Evolutionary conservation across 257 asterid species (phyloP).

Genomic region (Rhazya stricta): DNA sequence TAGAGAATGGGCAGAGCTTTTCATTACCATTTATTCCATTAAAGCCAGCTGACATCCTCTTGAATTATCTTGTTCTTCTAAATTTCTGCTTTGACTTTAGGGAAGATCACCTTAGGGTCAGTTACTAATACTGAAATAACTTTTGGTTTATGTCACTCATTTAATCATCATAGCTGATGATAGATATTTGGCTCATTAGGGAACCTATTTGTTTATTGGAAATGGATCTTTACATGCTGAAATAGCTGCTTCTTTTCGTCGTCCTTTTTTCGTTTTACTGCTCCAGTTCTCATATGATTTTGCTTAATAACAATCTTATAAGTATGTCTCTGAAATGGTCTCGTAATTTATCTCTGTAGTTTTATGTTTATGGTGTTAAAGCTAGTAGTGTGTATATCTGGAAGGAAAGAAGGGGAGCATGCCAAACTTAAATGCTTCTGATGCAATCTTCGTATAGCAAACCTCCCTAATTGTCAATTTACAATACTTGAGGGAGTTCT

Average conservation of each 20-base stretch:
- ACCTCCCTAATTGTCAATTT: conserved; percentile 32
- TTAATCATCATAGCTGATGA: not conserved
- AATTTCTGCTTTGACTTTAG: not conserved
- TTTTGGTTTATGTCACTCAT: not conserved
- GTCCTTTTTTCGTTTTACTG: not conserved
- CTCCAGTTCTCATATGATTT: not conserved
- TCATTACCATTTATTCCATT: not conserved
- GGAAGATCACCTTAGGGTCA: not conserved
- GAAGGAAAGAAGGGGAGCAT: conserved; percentile 84
- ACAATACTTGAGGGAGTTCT: conserved; percentile 39
- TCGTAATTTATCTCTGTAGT: not conserved
- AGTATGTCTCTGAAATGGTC: not conserved
- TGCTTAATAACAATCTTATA: not conserved
- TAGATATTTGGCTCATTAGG: not conserved
- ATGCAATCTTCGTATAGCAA: conserved; percentile 72
- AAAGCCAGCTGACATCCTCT: not conserved
- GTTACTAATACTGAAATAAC: not conserved
- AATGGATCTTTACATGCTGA: not conserved
- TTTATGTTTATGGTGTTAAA: not conserved
- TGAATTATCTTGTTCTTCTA: not conserved
- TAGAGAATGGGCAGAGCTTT: not conserved
- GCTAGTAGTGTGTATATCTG: conserved; percentile 15
- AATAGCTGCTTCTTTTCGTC: not conserved
- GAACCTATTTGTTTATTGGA: not conserved
- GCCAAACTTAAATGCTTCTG: conserved; percentile 57